Evolutionary conservation across 1,284 basidiomycete genomes (phyloP), one percentile per base, ranked within the genome.

Genomic region (Pseudomicrostroma phylloplanum): DNA sequence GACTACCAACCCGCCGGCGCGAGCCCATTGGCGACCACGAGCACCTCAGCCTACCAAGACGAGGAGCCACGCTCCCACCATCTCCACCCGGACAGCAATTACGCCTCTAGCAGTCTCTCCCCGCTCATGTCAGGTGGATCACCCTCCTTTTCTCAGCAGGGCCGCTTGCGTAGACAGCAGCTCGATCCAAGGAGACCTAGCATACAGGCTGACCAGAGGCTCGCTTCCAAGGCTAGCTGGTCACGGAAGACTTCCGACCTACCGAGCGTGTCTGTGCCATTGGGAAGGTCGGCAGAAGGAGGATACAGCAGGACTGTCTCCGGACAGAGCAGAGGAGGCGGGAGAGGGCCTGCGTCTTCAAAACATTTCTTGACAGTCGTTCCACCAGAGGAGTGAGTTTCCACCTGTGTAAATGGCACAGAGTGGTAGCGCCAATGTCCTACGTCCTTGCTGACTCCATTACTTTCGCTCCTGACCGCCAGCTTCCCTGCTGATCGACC

Each of bases 341-440:
- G 64, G 3, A 56, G 67, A 9, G 68, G 65, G 41, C 67, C 69
- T 4, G 57, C 67, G 13, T 65, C 61, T 48, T 64, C 67, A 2
- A 61, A 40, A 46, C 66, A 67, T 60, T 72, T 74, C 56, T 57
- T 74, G 48, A 74, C 72, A 8, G 69, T 72, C 7, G 49, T 74
- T 8, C 72, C 72, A 1, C 72, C 72, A 0, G 40, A 48, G 1
- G 64, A 67, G 66, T 65, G 53, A 62, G 66, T 60, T 13, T 17
- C 1, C 17, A 17, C 30, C 13, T 58, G 3, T 21, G 2, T 39
- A 12, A 12, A 36, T 23, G 9, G 2, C 21, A 58, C 39, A 53
- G 26, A 17, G 25, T 23, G 15, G 41, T 42, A 56, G 12, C 25
- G 6, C 26, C 59, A 21, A 8, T 58, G 23, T 30, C 25, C 2